These are phyloP conservation scores for Hamamelis virginiana DNA, from an alignment of 164 flowering plant species.

Conservation along the genomic window DNA sequence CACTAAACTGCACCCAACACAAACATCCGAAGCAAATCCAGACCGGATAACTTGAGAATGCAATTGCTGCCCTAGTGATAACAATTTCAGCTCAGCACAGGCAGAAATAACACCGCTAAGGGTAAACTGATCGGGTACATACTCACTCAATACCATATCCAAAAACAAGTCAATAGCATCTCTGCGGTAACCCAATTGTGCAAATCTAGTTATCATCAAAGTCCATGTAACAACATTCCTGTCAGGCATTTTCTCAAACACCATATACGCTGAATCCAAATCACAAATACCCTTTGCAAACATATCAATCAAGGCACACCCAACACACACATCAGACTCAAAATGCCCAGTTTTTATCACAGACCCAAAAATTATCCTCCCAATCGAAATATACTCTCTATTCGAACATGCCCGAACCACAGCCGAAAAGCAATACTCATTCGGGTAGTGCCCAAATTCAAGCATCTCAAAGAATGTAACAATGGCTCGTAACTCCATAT, in stretches of 20 bases:
- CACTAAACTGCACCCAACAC: constrained; percentile 72
- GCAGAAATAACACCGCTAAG: constrained; percentile 64
- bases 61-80: constrained; percentile 59
- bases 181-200: constrained; percentile 52
- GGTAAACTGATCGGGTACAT: constrained; percentile 57
- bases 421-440: constrained; percentile 66
- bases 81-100: constrained; percentile 52
- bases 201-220: constrained; percentile 66
- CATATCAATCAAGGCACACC: constrained; percentile 78
- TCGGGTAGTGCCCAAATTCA: constrained; percentile 49
- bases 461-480: constrained; percentile 52
- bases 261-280: constrained; percentile 50
- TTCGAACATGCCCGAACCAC: constrained; percentile 68
- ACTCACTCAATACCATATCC: constrained; percentile 58
- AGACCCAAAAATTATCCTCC: constrained; percentile 54
- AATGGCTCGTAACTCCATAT: constrained; percentile 41
- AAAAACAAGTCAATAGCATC: constrained; percentile 57
- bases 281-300: constrained; percentile 57
- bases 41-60: constrained; percentile 50
- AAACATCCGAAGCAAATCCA: constrained; percentile 60
- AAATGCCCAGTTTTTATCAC: constrained; percentile 63
- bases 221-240: constrained; percentile 75
- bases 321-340: constrained; percentile 68
- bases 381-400: constrained; percentile 28
- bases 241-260: constrained; percentile 73